Percentiles rank a stretch among this genome's conserved stretches.
Evolutionary conservation across 1,284 basidiomycete species (phyloP).

Genomic region (Cutaneotrichosporon sp.): DNA sequence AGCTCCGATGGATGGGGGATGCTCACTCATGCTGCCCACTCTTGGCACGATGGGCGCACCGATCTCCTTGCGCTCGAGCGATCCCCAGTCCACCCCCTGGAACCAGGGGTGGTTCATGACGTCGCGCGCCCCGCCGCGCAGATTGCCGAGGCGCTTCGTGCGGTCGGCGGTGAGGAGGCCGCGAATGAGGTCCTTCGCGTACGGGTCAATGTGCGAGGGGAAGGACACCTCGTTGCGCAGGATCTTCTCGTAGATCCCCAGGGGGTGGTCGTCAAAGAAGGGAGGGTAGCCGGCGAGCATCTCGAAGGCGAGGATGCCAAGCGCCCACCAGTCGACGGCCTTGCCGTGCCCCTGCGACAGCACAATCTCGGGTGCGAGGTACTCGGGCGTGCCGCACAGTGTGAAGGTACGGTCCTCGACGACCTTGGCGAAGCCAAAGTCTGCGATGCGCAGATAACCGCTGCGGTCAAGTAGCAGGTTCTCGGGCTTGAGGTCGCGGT

Average conservation of each 20-base stretch:
- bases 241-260: conserved; percentile 56
- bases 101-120: conserved; percentile 58
- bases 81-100: conserved; percentile 57
- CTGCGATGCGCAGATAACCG: conserved; percentile 56
- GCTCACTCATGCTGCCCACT: conserved; percentile 54
- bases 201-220: conserved; percentile 56
- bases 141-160: conserved; percentile 56
- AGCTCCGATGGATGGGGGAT: not conserved
- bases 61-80: conserved; percentile 55
- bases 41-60: conserved; percentile 57
- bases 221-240: conserved; percentile 55
- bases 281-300: conserved; percentile 57
- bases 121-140: conserved; percentile 56
- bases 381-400: conserved; percentile 56
- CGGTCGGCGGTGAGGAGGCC: conserved; percentile 56
- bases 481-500: conserved; percentile 59
- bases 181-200: conserved; percentile 56
- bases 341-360: conserved; percentile 58
- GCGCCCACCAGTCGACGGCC: conserved; percentile 59
- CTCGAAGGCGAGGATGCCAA: conserved; percentile 58
- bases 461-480: conserved; percentile 56
- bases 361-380: conserved; percentile 56
- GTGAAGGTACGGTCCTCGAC: conserved; percentile 56
- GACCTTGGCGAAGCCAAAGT: conserved; percentile 59
- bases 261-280: conserved; percentile 55